phyloP scores from a whole-genome alignment of 495 filamentous ascomycete species.

The Podospora fimiseda region DNA sequence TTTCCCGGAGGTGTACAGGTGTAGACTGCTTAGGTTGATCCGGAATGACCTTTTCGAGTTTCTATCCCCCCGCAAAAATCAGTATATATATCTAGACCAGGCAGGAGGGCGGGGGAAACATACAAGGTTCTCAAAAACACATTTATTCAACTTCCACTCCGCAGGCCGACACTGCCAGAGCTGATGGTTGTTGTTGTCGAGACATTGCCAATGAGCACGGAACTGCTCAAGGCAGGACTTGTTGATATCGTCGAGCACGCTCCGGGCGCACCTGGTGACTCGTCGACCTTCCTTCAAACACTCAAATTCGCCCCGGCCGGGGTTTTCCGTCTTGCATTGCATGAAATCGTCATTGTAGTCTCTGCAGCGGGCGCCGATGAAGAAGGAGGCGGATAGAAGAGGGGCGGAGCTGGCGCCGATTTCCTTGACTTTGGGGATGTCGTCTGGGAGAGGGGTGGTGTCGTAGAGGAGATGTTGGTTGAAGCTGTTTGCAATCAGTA shows the following conservation, averaged over 20 bases:
- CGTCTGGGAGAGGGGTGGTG: conserved; percentile 87
- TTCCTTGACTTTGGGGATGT: conserved; percentile 86
- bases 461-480: conserved; percentile 88
- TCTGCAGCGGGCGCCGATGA: conserved; percentile 91
- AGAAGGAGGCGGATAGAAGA: conserved; percentile 85
- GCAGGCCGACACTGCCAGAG: conserved; percentile 79
- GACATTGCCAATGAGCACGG: conserved; percentile 84
- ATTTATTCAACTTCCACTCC: conserved; percentile 82
- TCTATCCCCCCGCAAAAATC: conserved; percentile 56
- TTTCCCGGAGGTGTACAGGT: conserved; percentile 75
- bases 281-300: conserved; percentile 94
- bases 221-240: conserved; percentile 88
- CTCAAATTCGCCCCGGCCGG: conserved; percentile 84
- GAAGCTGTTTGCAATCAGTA: conserved; percentile 63
- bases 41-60: conserved; percentile 85
- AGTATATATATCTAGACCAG: too few species aligned
- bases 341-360: conserved; percentile 98
- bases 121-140: conserved; percentile 93
- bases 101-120: too few species aligned
- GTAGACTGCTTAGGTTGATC: conserved; percentile 67
- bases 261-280: conserved; percentile 91
- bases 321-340: conserved; percentile 90
- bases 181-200: conserved; percentile 96
- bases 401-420: conserved; percentile 88
- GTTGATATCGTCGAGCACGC: conserved; percentile 98